Evolutionary conservation across 129 eudicot genomes (phyloP), one percentile per base, ranked within the genome.

Genomic region (Tanacetum coccineum): DNA sequence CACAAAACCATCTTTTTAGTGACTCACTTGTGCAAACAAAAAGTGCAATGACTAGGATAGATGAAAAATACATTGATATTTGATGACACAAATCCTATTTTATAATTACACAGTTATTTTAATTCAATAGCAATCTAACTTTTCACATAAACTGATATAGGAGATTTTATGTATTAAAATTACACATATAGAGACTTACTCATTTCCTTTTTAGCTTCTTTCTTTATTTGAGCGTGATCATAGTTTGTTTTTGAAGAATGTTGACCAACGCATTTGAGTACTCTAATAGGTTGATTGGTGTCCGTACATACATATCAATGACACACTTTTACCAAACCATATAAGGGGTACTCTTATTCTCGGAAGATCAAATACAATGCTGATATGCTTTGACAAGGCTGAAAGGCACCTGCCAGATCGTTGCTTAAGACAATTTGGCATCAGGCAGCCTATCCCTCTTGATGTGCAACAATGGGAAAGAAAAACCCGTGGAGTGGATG

Each of bases 321-420:
- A 74, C 28, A 61, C 76, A 5, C 72, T 79, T 10, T 76, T 92
- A 80, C 96, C 98, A 0, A 84, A 86, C 54, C 79, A 73, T n/a
- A 92, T 88, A 75, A 71, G 80, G 47, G 79, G 75, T 18, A 87
- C 68, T 79, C 81, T 86, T 19, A 81, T 80, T 66, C 91, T 92
- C 28, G 98, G 98, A 54, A 80, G 91, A 79, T 88, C 98, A 50
- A 92, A 92, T 58, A 92, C 96, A 19, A 92, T 92, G 98, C 71
- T 92, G 75, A 92, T 92, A 50, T 92, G 96, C 63, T 92, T 85
- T 65, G 98, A 92, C 76, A 88, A 92, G 82, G 98, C 98, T 54
- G 98, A 92, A 81, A 74, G 98, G 67, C 98, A 92, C 81, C 85
- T 92, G 48, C 98, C 98, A 5, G 98, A 92, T 79, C 98, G 98